phyloP scores from a whole-genome alignment of 495 filamentous ascomycete species.

The Venustampulla echinocandica region DNA sequence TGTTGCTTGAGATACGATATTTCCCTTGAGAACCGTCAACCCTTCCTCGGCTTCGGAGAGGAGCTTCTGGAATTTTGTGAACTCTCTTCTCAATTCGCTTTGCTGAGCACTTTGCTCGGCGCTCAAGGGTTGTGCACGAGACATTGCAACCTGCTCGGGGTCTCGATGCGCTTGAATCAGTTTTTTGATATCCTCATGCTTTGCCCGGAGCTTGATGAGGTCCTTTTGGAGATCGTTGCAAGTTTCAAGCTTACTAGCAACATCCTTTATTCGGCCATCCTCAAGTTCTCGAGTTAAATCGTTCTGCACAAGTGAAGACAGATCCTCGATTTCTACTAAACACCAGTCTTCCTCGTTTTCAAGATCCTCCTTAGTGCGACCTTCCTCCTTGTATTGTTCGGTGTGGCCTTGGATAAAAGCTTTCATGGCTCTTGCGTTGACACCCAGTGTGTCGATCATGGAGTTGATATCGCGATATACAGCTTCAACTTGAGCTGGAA shows the following conservation, averaged over 20 bases:
- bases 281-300: constrained; percentile 51
- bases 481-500: constrained; percentile 72
- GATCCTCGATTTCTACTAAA: constrained; percentile 58
- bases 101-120: constrained; percentile 75
- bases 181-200: constrained; percentile 64
- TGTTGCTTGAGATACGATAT: constrained; percentile 51
- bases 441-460: constrained; percentile 87
- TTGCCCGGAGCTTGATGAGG: constrained; percentile 55
- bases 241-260: constrained; percentile 51
- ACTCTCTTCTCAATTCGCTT: constrained; percentile 65
- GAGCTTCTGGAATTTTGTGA: constrained; percentile 58
- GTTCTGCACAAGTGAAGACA: constrained; percentile 47
- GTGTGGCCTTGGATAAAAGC: constrained; percentile 61
- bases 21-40: constrained; percentile 72
- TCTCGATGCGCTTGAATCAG: constrained; percentile 53
- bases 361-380: constrained; percentile 48
- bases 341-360: constrained; percentile 57
- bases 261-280: constrained; percentile 52
- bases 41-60: constrained; percentile 72
- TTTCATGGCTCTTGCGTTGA: constrained; percentile 71
- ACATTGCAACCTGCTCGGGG: constrained; percentile 49
- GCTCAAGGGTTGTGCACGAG: constrained; percentile 63
- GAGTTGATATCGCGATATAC: constrained; percentile 90
- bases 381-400: constrained; percentile 37
- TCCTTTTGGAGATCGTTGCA: constrained; percentile 57